phyloP scores from a whole-genome alignment of 352 stramenopile species.

The Phytophthora aleatoria region DNA sequence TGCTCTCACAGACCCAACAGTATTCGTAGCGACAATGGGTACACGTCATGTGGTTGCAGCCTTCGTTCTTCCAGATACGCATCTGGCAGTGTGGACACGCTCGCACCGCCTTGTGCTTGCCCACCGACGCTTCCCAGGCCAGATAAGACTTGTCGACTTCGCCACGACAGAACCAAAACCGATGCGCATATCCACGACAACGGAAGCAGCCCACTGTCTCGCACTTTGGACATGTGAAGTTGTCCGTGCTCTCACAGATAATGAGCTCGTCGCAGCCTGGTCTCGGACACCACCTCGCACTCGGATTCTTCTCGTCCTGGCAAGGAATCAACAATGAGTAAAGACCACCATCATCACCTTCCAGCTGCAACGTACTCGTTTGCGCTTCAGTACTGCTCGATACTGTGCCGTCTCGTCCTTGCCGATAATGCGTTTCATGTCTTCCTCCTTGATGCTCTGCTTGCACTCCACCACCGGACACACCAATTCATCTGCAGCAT shows the following conservation, averaged over 20 bases:
- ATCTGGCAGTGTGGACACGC: conserved; percentile 65
- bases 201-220: conserved; percentile 60
- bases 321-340: not conserved
- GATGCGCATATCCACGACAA: conserved; percentile 56
- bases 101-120: conserved; percentile 53
- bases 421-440: conserved; percentile 44
- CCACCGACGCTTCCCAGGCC: conserved; percentile 64
- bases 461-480: conserved; percentile 67
- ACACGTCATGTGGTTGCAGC: conserved; percentile 78
- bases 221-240: conserved; percentile 72
- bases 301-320: conserved; percentile 82
- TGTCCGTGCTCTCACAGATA: conserved; percentile 47
- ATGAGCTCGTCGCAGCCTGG: conserved; percentile 69
- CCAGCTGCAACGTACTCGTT: conserved; percentile 42
- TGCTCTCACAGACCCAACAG: conserved; percentile 69
- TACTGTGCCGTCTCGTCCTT: conserved; percentile 30
- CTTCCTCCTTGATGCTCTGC: conserved; percentile 37
- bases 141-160: conserved; percentile 60
- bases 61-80: conserved; percentile 81
- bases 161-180: conserved; percentile 62
- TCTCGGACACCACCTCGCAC: conserved; percentile 66
- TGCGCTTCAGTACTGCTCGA: conserved; percentile 48
- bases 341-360: not conserved
- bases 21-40: conserved; percentile 66
- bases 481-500: conserved; percentile 59